A percentile compares a stretch with the other conserved stretches of the same genome.
Conservation (phyloP, 306 rosid species). For the Cercis canadensis region DNA sequence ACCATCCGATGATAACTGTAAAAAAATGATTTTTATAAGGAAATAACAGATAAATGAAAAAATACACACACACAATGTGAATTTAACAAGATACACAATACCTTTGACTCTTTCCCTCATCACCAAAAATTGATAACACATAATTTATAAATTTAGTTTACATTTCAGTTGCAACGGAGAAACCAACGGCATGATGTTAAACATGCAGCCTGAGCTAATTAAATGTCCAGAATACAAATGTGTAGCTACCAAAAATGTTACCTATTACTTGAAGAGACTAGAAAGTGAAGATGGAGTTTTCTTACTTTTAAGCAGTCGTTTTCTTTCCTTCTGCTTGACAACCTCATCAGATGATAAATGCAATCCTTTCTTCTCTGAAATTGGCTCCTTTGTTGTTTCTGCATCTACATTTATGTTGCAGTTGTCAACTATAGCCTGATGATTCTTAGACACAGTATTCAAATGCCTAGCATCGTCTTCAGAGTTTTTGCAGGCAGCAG, state of each 20-base stretch:
- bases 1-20: too few species aligned
- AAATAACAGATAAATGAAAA: too few species aligned
- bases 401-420: conserved; percentile 30
- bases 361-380: conserved; percentile 23
- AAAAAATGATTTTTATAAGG: too few species aligned
- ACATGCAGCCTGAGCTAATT: not conserved
- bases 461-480: conserved; percentile 26
- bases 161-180: not conserved
- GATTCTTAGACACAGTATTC: conserved; percentile 40
- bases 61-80: too few species aligned
- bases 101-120: too few species aligned
- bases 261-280: conserved; percentile 53
- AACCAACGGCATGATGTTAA: not conserved
- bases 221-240: not conserved
- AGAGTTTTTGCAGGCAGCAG: conserved; percentile 20
- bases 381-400: conserved; percentile 7
- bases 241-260: not conserved
- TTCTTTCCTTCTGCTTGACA: conserved; percentile 34
- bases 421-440: conserved; percentile 30
- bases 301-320: conserved; percentile 25
- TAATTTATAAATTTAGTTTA: too few species aligned
- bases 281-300: conserved; percentile 42
- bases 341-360: conserved; percentile 8
- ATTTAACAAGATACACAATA: too few species aligned
- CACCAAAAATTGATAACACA: too few species aligned